Conservation (phyloP, 495 filamentous ascomycete genomes). For the Acidomyces sp. region DNA sequence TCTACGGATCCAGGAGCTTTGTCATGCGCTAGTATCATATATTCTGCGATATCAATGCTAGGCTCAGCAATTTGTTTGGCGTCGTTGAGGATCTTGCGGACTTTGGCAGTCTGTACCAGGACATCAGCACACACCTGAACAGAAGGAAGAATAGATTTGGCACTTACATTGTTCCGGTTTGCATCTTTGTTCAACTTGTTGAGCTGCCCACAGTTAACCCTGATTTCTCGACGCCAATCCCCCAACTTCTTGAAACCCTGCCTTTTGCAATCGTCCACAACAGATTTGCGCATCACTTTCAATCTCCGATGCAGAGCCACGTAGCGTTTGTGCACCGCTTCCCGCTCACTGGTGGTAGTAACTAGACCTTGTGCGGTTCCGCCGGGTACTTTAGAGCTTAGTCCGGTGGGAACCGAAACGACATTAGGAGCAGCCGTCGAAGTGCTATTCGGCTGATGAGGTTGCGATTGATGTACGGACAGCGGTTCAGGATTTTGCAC, state of each 20-base stretch:
- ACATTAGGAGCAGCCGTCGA: not conserved
- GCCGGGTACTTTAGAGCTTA: not conserved
- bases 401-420: not conserved
- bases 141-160: too few relatives aligned
- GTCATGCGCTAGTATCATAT: conserved; percentile 35
- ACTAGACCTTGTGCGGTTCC: not conserved
- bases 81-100: conserved; percentile 36
- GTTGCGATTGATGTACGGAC: conserved; percentile 1
- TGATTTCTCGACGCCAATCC: conserved; percentile 59
- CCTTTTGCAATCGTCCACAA: conserved; percentile 39
- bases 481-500: conserved; percentile 4
- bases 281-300: conserved; percentile 52
- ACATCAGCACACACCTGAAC: too few relatives aligned
- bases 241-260: conserved; percentile 54
- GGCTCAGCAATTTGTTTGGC: conserved; percentile 38
- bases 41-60: conserved; percentile 52
- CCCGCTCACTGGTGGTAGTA: conserved; percentile 25
- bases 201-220: conserved; percentile 60
- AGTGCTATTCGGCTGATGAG: not conserved
- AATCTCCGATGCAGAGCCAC: conserved; percentile 56
- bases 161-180: conserved; percentile 48
- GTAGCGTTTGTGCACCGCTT: conserved; percentile 46
- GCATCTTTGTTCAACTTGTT: conserved; percentile 43
- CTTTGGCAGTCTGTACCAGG: conserved; percentile 36
- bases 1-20: not conserved